Percentiles rank a stretch among this genome's conserved stretches.
Conservation (phyloP, 768 basidiomycete genomes). For the Leccinum fibrillosum region DNA sequence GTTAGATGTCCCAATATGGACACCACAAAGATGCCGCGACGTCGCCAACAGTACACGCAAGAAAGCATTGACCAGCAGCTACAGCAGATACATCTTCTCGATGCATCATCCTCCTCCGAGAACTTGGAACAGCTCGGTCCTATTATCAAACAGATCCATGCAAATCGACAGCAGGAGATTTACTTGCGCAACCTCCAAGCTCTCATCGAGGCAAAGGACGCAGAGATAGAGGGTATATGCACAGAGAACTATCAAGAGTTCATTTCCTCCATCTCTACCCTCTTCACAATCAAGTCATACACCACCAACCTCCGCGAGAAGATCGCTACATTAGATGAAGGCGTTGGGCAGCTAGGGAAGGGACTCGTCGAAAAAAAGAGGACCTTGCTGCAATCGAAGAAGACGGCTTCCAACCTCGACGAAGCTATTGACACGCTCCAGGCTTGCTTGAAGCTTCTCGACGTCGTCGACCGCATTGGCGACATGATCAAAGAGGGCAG, state of each 20-base stretch:
- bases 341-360: constrained; percentile 83
- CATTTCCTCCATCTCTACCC: constrained; percentile 92
- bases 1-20: constrained; percentile 11
- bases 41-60: constrained; percentile 70
- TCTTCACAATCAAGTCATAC: constrained; percentile 94
- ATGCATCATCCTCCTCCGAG: constrained; percentile 84
- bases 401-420: constrained; percentile 91
- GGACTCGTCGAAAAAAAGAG: constrained; percentile 93
- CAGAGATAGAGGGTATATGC: constrained; percentile 95
- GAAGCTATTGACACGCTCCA: constrained; percentile 96
- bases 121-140: constrained; percentile 95
- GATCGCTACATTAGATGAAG: constrained; percentile 84
- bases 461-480: constrained; percentile 88
- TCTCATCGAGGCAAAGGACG: constrained; percentile 93
- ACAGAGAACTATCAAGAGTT: constrained; percentile 98
- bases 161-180: constrained; percentile 81
- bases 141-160: constrained; percentile 90
- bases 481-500: constrained; percentile 91
- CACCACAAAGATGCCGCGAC: constrained; percentile 57
- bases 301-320: constrained; percentile 91
- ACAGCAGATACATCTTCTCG: constrained; percentile 86
- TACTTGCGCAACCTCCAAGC: constrained; percentile 82
- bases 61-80: constrained; percentile 87
- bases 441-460: constrained; percentile 86
- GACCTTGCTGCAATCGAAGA: constrained; percentile 81